Evolutionary conservation across 169 alveolate genomes (phyloP), one percentile per base, ranked within the genome.

Genomic region (Plasmodium gonderi): DNA sequence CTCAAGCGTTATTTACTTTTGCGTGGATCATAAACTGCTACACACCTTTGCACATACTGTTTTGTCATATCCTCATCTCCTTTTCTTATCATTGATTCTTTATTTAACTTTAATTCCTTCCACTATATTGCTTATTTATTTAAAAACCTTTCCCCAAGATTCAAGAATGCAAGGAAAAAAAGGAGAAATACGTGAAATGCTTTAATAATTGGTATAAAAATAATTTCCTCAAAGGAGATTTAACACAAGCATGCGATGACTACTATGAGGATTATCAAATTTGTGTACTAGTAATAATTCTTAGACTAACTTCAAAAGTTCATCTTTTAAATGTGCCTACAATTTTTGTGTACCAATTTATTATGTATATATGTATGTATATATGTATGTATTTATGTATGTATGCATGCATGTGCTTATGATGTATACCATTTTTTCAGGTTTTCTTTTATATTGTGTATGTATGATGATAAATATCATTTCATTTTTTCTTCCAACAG

Each of bases 181-280:
- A 95, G 82, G 96, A 87, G 33, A 78, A 87, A 40, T 95, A 95
- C 72, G 92, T 94, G 40, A 91, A 79, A 51, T 95, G 97, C 91
- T 95, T 95, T 76, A 91, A 94, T 74, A 65, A 83, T 23, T 95
- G 97, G 97, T 79, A 94, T 68, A 95, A 91, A 72, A 82, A 95
- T 77, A 95, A 95, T 47, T 76, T 95, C 65, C 97, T 95, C 72
- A 95, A 95, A 90, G 97, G 97, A 12, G 91, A 91, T 40, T 74
- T 95, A 80, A 92, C 91, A 79, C 96, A 95, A 78, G 92, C 94
- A 14, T 95, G 97, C 54, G 90, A 92, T 29, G 80, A 65, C 23
- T 80, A 93, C 65, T 93, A 94, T 69, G 80, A 80, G 47, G 96
- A 91, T 14, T 95, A 95, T 64, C 95, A 94, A 90, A 91, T 95